Evolutionary conservation across 192 early-diverging fungal genomes (phyloP).

Genomic region (Cladochytrium replicatum): DNA sequence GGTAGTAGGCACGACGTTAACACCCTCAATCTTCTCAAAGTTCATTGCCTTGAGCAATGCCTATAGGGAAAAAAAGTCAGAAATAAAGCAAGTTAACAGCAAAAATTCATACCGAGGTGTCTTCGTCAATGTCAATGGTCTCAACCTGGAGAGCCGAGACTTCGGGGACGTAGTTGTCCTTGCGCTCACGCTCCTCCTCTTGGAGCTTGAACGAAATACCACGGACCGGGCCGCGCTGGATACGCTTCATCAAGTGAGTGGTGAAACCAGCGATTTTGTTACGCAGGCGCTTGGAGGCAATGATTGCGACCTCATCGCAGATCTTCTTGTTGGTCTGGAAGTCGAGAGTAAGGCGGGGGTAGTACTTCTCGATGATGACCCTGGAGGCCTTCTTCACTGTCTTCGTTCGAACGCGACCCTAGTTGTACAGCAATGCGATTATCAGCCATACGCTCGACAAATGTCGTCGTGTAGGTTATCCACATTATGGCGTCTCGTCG

Average conservation of each 20-base stretch:
- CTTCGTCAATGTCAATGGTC: constrained; percentile 87
- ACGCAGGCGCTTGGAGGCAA: constrained; percentile 96
- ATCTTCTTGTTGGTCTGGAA: constrained; percentile 99
- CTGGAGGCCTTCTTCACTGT: constrained; percentile 99
- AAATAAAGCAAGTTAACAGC: constrained; percentile 3
- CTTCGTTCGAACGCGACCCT: constrained; percentile 98
- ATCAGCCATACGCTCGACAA: no score
- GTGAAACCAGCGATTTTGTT: constrained; percentile 99
- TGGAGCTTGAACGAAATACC: constrained; percentile 99
- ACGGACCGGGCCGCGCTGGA: constrained; percentile 94
- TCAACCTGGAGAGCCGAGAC: constrained; percentile 89
- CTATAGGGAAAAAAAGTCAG: constrained; percentile 27
- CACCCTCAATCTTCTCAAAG: constrained; percentile 84
- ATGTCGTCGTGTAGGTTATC: no score
- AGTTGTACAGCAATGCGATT: no score
- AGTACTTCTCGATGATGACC: constrained; percentile 99
- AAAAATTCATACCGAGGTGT: constrained; percentile 63
- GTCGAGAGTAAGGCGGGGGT: constrained; percentile 95
- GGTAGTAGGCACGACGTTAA: constrained; percentile 54
- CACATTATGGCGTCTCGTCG: no score
- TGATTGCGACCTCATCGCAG: constrained; percentile 93
- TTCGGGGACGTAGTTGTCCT: constrained; percentile 99
- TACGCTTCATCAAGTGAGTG: constrained; percentile 99
- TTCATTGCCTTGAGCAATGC: constrained; percentile 92
- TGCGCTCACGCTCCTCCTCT: constrained; percentile 99